Conservation (phyloP, 139 green algal genomes). For the Bryopsis sp. region DNA sequence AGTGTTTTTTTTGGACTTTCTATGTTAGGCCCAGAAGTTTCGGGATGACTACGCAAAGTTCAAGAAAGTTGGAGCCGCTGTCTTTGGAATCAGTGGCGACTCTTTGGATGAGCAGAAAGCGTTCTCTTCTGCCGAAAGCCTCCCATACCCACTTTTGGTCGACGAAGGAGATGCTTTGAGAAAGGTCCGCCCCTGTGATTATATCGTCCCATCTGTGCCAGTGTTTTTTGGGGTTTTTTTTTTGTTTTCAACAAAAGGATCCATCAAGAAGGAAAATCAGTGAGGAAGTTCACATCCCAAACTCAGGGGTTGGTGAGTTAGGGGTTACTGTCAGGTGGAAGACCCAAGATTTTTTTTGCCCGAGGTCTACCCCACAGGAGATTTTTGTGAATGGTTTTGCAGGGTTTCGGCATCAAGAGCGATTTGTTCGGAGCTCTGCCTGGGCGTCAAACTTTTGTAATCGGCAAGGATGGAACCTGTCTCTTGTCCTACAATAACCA, state of each 20-base stretch:
- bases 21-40: conserved; percentile 11
- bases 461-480: conserved; percentile 28
- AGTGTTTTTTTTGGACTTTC: conserved; percentile 8
- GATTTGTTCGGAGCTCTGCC: conserved; percentile 23
- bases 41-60: conserved; percentile 14
- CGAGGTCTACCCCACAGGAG: too few relatives aligned
- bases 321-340: too few relatives aligned
- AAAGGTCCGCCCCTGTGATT: conserved; percentile 19
- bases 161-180: conserved; percentile 21
- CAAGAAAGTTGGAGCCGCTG: conserved; percentile 10
- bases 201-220: too few relatives aligned
- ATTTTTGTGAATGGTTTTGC: not conserved
- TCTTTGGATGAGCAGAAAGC: conserved; percentile 12
- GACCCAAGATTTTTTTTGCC: too few relatives aligned
- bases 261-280: too few relatives aligned
- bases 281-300: too few relatives aligned
- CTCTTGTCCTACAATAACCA: conserved; percentile 34
- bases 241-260: too few relatives aligned
- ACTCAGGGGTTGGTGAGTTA: too few relatives aligned
- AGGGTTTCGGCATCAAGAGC: conserved; percentile 14
- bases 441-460: conserved; percentile 30
- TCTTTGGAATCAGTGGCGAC: conserved; percentile 28
- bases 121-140: conserved; percentile 18
- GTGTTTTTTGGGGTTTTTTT: too few relatives aligned
- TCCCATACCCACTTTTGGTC: conserved; percentile 21